Percentiles rank a stretch among this genome's conserved stretches.
These are phyloP conservation scores for Cladosporium colombiae DNA, from an alignment of 2,329 filamentous ascomycete genomes.

Conservation along the genomic window DNA sequence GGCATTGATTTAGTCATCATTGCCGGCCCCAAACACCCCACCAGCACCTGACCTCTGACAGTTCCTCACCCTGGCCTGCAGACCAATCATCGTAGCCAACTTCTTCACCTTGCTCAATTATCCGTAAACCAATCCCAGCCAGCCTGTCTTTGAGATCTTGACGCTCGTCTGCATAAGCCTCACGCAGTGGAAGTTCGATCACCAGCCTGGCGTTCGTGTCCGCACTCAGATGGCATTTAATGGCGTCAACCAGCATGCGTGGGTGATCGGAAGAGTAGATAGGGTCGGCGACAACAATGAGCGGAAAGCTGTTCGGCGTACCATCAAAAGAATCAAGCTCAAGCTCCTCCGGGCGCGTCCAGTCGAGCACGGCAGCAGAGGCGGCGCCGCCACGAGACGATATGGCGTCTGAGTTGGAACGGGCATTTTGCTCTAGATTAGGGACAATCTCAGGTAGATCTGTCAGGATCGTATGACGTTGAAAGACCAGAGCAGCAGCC, in stretches of 20 bases:
- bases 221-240: slow-evolving; percentile 65
- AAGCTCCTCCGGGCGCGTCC: slow-evolving; percentile 58
- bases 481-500: slow-evolving; percentile 73
- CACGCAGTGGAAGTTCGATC: slow-evolving; percentile 78
- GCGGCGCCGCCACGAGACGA: slow-evolving; percentile 57
- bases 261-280: slow-evolving; percentile 87
- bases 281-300: slow-evolving; percentile 83
- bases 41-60: slow-evolving; percentile 64
- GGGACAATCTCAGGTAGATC: slow-evolving; percentile 82
- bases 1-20: not conserved
- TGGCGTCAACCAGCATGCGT: slow-evolving; percentile 67
- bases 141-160: slow-evolving; percentile 64
- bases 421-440: slow-evolving; percentile 75
- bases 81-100: slow-evolving; percentile 74
- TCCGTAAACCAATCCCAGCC: slow-evolving; percentile 51
- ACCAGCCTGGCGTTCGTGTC: slow-evolving; percentile 64
- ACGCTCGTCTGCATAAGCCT: slow-evolving; percentile 67
- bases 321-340: slow-evolving; percentile 12
- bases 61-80: slow-evolving; percentile 48
- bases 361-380: slow-evolving; percentile 70
- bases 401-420: slow-evolving; percentile 62
- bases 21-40: slow-evolving; percentile 59
- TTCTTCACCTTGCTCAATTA: slow-evolving; percentile 64
- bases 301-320: slow-evolving; percentile 40
- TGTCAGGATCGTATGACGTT: slow-evolving; percentile 69